Conservation (phyloP, 2,329 filamentous ascomycete genomes). For the Colletotrichum tropicale region DNA sequence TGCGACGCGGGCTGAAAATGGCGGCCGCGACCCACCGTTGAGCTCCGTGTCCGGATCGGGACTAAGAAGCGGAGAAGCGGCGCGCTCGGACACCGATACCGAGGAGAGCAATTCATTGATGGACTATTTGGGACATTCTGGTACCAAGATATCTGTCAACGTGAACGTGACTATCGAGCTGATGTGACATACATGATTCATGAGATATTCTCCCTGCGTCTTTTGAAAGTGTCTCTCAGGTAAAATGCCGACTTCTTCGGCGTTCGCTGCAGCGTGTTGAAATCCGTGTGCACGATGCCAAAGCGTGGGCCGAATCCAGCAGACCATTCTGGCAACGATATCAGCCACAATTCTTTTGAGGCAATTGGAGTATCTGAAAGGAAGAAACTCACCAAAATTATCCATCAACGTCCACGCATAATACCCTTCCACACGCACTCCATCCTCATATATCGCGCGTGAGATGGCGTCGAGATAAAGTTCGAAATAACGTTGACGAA, state of each 20-base stretch:
- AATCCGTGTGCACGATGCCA: conserved; percentile 31
- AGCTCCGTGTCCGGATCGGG: background rate
- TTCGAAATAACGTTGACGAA: conserved; percentile 25
- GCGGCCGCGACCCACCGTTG: background rate
- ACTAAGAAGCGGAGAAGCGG: background rate
- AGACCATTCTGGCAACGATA: background rate
- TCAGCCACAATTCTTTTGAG: background rate
- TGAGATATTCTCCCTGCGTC: background rate
- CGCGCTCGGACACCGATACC: rapidly evolving
- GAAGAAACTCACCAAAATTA: conserved; percentile 34
- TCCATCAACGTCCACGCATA: conserved; percentile 40
- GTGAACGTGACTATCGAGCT: rapidly evolving
- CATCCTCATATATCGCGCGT: conserved; percentile 29
- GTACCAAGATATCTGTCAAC: rapidly evolving
- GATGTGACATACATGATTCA: rapidly evolving
- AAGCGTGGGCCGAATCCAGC: conserved; percentile 30
- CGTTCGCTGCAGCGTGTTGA: conserved; percentile 27
- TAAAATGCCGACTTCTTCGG: conserved; percentile 26
- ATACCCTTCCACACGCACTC: conserved; percentile 33
- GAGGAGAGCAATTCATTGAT: background rate
- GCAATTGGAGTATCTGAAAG: background rate
- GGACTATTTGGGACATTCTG: rapidly evolving
- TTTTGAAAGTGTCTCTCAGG: conserved; percentile 23
- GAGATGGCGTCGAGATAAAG: conserved; percentile 28
- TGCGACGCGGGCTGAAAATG: rapidly evolving